Evolutionary conservation across 768 basidiomycete genomes (phyloP), one percentile per base, ranked within the genome.

Genomic region (Vishniacozyma victoriae): DNA sequence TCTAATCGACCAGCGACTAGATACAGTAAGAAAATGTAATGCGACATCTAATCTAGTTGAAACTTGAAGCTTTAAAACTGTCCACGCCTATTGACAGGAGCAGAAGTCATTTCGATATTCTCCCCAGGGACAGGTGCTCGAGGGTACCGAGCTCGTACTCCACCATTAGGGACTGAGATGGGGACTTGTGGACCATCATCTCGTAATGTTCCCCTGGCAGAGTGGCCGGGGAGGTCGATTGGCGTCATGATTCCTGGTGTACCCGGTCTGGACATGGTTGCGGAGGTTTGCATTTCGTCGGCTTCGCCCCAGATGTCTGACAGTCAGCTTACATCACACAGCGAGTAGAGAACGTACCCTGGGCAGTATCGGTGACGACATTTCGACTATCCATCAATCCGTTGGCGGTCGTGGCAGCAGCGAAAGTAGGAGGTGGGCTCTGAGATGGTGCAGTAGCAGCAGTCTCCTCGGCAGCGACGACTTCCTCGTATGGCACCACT

Each of bases 401-500:
- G 43, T 54, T 27, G 27, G 63, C 54, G 42, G 64, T 60, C 39
- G 59, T 71, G 44, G 72, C 63, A 39, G 60, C 35, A 33, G 57
- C 50, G 45, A 71, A 69, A 11, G 68, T 69, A 0, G 69, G 67
- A 23, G 71, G 69, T 15, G 71, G 69, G 7, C 54, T 48, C 39
- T 64, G 55, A 24, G 62, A 50, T 19, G 75, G 73, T n/a, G 55
- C 62, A 19, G 33, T 53, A 18, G 52, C 29, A 51, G 51, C 46
- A 40, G 55, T 63, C 23, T 63, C 60, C n/a, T 64, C 70, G 55
- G 76, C 64, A 18, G 55, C 50, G 19, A 62, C 59, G 33, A 82
- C 76, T 55, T 81, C 69, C 4, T 83, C 80, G 77, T 81, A 91
- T 3, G 88, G 87, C 1, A 89, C 79, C 54, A 82, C 57, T 62